These are phyloP conservation scores for Penicillium subrubescens DNA, from an alignment of 495 filamentous ascomycete genomes.

Conservation along the genomic window DNA sequence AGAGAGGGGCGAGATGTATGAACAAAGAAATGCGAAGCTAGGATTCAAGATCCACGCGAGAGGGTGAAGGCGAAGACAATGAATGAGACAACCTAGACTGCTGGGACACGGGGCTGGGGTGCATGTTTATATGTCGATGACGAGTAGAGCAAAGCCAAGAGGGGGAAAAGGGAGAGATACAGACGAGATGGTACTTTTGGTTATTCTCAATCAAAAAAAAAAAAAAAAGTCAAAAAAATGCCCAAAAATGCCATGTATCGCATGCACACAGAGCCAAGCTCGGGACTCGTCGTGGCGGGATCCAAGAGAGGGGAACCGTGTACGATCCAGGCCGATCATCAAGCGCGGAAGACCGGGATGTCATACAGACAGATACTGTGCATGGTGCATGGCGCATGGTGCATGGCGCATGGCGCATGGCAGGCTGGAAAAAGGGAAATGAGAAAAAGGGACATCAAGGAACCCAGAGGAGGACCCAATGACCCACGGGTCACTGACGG, in stretches of 20 bases:
- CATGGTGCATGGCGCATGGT: slow-evolving; percentile 18
- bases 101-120: slow-evolving; percentile 23
- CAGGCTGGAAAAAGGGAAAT: not conserved
- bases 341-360: slow-evolving; percentile 35
- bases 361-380: slow-evolving; percentile 39
- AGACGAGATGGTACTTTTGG: slow-evolving; percentile 20
- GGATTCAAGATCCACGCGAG: slow-evolving; percentile 28
- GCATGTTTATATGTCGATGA: slow-evolving; percentile 34
- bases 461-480: too few relatives aligned
- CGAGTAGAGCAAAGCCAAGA: slow-evolving; percentile 5
- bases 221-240: not conserved
- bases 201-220: not conserved
- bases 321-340: slow-evolving; percentile 32
- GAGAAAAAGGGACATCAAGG: too few relatives aligned
- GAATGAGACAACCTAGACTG: slow-evolving; percentile 23
- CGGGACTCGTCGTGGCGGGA: slow-evolving; percentile 8
- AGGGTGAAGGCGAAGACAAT: slow-evolving; percentile 18
- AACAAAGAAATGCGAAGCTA: slow-evolving; percentile 23
- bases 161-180: slow-evolving; percentile 2
- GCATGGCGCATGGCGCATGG: slow-evolving; percentile 7
- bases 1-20: slow-evolving; percentile 16
- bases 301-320: slow-evolving; percentile 28
- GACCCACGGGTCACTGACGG: slow-evolving; percentile 29
- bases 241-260: too few relatives aligned
- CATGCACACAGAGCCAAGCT: not conserved